A percentile compares a stretch with the other conserved stretches of the same genome.
Conservation (phyloP, 768 basidiomycete species). For the Filobasidium floriforme region DNA sequence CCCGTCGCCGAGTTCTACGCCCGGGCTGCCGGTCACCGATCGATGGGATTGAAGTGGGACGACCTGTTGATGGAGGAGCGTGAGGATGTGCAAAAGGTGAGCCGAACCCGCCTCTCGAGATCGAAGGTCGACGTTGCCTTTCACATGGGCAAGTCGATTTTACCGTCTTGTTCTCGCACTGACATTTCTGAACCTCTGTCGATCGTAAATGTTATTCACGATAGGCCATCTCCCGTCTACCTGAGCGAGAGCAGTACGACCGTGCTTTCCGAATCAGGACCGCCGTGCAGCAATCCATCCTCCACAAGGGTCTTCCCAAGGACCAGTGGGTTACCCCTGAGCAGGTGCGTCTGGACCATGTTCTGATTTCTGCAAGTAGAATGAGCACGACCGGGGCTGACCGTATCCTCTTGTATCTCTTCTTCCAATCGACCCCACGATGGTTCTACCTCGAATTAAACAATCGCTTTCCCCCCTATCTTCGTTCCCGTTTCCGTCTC, state of each 20-base stretch:
- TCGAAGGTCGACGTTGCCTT: not conserved
- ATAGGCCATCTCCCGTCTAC: conserved; percentile 82
- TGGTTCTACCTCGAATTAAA: not conserved
- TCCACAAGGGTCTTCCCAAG: conserved; percentile 72
- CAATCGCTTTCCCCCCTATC: not conserved
- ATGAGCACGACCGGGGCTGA: not conserved
- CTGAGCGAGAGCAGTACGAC: conserved; percentile 73
- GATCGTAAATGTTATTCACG: too few species aligned
- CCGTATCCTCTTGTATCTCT: too few species aligned
- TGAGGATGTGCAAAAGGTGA: conserved; percentile 40
- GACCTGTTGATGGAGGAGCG: conserved; percentile 57
- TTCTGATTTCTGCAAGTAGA: not conserved
- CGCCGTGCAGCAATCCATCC: conserved; percentile 59
- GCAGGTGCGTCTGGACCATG: conserved; percentile 55
- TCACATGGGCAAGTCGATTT: too few species aligned
- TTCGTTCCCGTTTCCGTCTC: not conserved
- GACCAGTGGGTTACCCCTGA: conserved; percentile 67
- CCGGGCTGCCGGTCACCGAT: conserved; percentile 69
- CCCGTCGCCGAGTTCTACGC: conserved; percentile 80
- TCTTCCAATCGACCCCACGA: too few species aligned
- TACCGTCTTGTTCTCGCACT: too few species aligned
- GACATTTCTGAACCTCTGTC: too few species aligned
- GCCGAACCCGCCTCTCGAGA: not conserved
- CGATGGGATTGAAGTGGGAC: conserved; percentile 84
- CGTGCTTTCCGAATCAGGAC: conserved; percentile 81